Conservation (phyloP, 352 stramenopile species). For the Globisporangium solare region DNA sequence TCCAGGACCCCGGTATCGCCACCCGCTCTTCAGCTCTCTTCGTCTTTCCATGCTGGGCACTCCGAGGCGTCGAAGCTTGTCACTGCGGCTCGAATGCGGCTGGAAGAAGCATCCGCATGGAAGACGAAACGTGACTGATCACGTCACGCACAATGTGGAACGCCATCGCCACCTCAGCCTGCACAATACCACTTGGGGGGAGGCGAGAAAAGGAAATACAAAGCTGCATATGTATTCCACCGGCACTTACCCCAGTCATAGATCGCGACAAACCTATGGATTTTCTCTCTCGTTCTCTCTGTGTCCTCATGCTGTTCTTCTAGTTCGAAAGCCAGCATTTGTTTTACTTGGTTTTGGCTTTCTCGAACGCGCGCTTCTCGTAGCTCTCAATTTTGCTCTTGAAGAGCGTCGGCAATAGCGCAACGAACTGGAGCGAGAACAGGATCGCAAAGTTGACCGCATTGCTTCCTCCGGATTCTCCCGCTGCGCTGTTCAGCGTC, state of each 20-base stretch:
- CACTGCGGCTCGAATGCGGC: constrained; percentile 31
- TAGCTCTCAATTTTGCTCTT: constrained; percentile 86
- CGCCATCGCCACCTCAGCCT: too few species aligned
- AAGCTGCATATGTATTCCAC: neutral
- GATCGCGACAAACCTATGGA: neutral
- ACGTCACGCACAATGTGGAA: too few species aligned
- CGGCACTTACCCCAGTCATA: neutral
- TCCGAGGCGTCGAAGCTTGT: constrained; percentile 25
- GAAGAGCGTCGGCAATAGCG: constrained; percentile 76
- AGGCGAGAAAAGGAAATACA: neutral
- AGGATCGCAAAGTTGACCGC: constrained; percentile 76
- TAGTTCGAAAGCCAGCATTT: neutral
- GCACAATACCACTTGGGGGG: too few species aligned
- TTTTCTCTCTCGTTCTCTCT: neutral
- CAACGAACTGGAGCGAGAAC: constrained; percentile 83
- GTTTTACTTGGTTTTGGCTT: constrained; percentile 33
- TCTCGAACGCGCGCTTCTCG: constrained; percentile 73
- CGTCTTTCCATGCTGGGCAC: constrained; percentile 25
- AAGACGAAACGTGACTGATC: neutral
- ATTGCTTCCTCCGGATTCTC: constrained; percentile 49
- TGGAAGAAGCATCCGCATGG: constrained; percentile 17
- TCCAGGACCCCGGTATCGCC: constrained; percentile 8
- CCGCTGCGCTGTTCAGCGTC: constrained; percentile 70
- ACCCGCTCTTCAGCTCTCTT: constrained; percentile 8
- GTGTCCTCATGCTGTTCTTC: neutral